phyloP scores from a whole-genome alignment of 2,329 filamentous ascomycete genomes.

The Sarocladiaceae sp. region DNA sequence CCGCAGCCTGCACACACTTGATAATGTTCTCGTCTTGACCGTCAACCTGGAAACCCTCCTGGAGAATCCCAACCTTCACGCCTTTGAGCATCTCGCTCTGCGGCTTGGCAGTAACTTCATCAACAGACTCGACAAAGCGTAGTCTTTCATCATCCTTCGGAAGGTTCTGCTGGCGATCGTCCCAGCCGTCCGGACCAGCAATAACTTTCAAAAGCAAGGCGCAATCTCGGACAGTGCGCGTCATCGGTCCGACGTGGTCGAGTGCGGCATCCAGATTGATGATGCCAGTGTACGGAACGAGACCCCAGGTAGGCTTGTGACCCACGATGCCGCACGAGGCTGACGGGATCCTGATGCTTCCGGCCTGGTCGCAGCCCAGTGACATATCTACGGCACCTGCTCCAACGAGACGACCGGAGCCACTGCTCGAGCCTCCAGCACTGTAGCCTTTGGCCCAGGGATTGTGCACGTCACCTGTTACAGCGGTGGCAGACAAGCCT shows the following conservation, averaged over 20 bases:
- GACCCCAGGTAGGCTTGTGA: slow-evolving; percentile 46
- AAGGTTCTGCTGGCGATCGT: background rate
- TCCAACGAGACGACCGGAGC: background rate
- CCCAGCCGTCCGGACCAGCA: background rate
- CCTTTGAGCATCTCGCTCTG: too few relatives aligned
- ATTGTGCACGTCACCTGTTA: background rate
- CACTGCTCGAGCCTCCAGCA: background rate
- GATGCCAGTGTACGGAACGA: slow-evolving; percentile 45
- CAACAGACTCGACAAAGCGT: too few relatives aligned
- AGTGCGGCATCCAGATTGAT: background rate
- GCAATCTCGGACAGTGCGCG: background rate
- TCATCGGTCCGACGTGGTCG: background rate
- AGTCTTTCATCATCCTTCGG: background rate
- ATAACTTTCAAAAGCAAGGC: background rate
- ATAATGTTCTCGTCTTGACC: too few relatives aligned
- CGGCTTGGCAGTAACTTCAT: too few relatives aligned
- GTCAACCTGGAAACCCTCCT: too few relatives aligned
- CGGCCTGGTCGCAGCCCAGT: slow-evolving; percentile 43
- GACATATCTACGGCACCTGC: slow-evolving; percentile 28
- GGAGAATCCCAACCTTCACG: too few relatives aligned
- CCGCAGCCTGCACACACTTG: too few relatives aligned
- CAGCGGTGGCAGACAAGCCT: background rate
- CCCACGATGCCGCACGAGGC: slow-evolving; percentile 35
- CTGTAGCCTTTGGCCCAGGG: background rate
- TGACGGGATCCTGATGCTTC: slow-evolving; percentile 40